phyloP scores from a whole-genome alignment of 352 stramenopile species.

The Globisporangium megalacanthum region DNA sequence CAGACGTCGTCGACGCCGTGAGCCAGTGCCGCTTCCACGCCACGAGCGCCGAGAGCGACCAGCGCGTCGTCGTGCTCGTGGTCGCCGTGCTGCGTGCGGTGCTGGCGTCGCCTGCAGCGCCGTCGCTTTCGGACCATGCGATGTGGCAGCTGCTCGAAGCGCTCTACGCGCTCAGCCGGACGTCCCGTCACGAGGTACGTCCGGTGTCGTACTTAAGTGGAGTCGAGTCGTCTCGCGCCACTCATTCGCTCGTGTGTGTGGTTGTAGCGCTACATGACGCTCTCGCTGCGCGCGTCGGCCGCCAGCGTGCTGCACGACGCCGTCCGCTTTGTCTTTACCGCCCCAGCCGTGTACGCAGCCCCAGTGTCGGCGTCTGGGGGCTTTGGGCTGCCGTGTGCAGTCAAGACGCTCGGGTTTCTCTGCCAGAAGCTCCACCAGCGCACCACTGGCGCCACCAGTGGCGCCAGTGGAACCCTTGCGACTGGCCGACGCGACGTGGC shows the following conservation, averaged over 20 bases:
- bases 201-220: no score
- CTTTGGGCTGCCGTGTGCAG: constrained; percentile 69
- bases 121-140: constrained; percentile 86
- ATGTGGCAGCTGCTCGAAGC: constrained; percentile 95
- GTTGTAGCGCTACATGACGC: constrained; percentile 48
- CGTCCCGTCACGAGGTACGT: constrained; percentile 53
- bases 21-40: constrained; percentile 95
- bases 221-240: no score
- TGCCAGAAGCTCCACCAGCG: constrained; percentile 70
- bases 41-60: constrained; percentile 84
- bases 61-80: constrained; percentile 90
- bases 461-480: constrained; percentile 6
- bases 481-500: constrained; percentile 53
- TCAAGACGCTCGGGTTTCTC: constrained; percentile 78
- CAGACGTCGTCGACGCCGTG: constrained; percentile 89
- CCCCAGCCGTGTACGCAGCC: constrained; percentile 36
- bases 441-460: constrained; percentile 8
- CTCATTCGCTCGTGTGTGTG: not conserved
- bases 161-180: constrained; percentile 92
- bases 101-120: constrained; percentile 79
- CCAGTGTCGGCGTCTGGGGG: constrained; percentile 15
- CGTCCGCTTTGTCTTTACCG: constrained; percentile 63
- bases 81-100: constrained; percentile 93
- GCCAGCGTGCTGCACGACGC: constrained; percentile 60
- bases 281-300: constrained; percentile 54